Conservation (phyloP, 2,329 filamentous ascomycete genomes). For the Cytospora schulzeri region DNA sequence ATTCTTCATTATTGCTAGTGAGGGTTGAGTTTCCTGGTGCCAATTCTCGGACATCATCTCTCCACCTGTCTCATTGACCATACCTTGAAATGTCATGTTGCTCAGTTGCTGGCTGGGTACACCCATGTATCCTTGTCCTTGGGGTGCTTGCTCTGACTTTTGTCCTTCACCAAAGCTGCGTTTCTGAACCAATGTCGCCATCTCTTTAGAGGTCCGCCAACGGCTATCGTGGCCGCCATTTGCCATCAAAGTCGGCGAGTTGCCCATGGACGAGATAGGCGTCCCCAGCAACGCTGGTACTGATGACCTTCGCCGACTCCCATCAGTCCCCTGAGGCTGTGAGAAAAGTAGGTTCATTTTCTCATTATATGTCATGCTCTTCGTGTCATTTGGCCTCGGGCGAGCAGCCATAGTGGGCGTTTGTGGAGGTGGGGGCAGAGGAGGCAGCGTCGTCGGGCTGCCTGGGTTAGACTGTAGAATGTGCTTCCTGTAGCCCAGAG, state of each 20-base stretch:
- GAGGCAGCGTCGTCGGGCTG: conserved; percentile 53
- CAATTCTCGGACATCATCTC: conserved; percentile 44
- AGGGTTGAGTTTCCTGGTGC: conserved; percentile 29
- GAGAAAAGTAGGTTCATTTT: conserved; percentile 57
- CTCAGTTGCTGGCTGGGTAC: conserved; percentile 32
- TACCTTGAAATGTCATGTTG: conserved; percentile 35
- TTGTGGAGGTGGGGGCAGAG: conserved; percentile 51
- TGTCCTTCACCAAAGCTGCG: conserved; percentile 42
- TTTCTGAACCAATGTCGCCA: conserved; percentile 43
- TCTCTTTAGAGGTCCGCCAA: conserved; percentile 40
- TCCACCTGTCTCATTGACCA: conserved; percentile 39
- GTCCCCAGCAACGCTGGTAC: conserved; percentile 49
- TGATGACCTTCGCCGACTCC: conserved; percentile 40
- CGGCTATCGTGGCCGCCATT: conserved; percentile 30
- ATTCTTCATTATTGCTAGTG: conserved; percentile 31
- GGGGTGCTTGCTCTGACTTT: conserved; percentile 23
- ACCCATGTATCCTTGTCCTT: conserved; percentile 7
- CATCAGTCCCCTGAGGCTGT: conserved; percentile 34
- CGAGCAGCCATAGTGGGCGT: conserved; percentile 34
- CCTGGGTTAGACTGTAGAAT: conserved; percentile 47
- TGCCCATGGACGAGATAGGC: conserved; percentile 36
- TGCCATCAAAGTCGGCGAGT: conserved; percentile 32
- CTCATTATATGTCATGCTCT: conserved; percentile 61
- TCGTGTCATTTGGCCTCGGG: conserved; percentile 54
- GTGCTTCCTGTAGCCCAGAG: conserved; percentile 48